Evolutionary conservation across 768 basidiomycete genomes (phyloP).

Genomic region (Erythrobasidium yunnanense): DNA sequence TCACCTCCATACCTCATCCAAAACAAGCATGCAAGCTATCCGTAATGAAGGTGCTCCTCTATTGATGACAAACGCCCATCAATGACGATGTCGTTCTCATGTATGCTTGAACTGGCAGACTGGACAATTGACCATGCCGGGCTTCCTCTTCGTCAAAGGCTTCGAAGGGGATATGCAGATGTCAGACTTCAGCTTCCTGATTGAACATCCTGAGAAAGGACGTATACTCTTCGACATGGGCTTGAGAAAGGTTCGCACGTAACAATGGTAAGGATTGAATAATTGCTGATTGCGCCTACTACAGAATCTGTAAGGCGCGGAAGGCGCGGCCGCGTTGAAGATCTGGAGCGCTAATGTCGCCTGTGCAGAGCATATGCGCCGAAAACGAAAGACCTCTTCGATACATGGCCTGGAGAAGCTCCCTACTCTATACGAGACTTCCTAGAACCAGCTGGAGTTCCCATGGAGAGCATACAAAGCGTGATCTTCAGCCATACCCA

Average conservation of each 20-base stretch:
- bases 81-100: background rate
- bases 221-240: background rate
- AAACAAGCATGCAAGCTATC: background rate
- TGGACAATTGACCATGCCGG: background rate
- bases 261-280: background rate
- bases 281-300: background rate
- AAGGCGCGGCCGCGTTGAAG: background rate
- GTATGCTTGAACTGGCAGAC: background rate
- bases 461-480: background rate
- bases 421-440: background rate
- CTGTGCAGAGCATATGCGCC: background rate
- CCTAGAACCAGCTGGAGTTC: background rate
- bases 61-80: background rate
- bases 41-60: background rate
- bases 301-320: background rate
- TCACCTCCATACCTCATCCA: background rate
- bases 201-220: conserved; percentile 1
- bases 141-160: conserved; percentile 6
- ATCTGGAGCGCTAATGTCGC: background rate
- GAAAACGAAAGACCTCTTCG: background rate
- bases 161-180: conserved; percentile 5
- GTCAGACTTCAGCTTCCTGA: conserved; percentile 1
- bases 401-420: background rate
- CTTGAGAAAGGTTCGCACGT: background rate
- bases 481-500: conserved; percentile 13